Base-by-base conservation (phyloP, 1,139 yeast genomes). In the Debaryomycetaceae sp. region DNA sequence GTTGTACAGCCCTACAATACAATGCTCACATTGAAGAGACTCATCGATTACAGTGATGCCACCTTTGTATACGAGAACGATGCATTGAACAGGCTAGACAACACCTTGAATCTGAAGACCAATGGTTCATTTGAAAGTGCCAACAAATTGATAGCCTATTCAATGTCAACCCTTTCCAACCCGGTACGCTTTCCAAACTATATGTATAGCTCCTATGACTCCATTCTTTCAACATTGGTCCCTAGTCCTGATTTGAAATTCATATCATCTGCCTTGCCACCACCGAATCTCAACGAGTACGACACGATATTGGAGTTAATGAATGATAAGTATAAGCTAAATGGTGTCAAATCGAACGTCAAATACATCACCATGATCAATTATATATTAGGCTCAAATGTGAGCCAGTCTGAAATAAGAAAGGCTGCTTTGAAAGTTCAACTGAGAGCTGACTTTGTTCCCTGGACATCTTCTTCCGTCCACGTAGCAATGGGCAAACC, bases 1-100 rank as follows among this genome's bases (percentile, higher is more conserved):
- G 99, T 95, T 23, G 97, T 93, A 1, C 98, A 93, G 60, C 99
- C 99, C 0, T 93, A 93, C 66, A 93, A 93, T 62, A 85, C 96
- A 0, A 75, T 95, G 24, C 67, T 93, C 45, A 85, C 99, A 0
- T 70, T 95, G 51, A 82, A 84, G 57, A 70, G 98, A 53, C 74
- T 93, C 48, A 87, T 89, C 5, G 93, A 88, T 51, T 81, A 78
- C 56, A 87, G 96, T 41, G 97, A 93, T 63, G 85, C 90, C 1
- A 85, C 90, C 24, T 76, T 90, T 37, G 95, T 93, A 3, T 85
- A 91, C 58, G 98, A 93, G 59, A 93, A 93, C 62, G 90, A 87
- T 49, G 93, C 98, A 0, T 67, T 93, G 47, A 76, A 85, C 53
- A 67, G 82, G 7, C 80, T 87, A 30, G 90, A 90, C 40, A 47